Evolutionary conservation across 345 rosid species (phyloP), one percentile per base, ranked within the genome.

Genomic region (Hibiscus mutabilis): DNA sequence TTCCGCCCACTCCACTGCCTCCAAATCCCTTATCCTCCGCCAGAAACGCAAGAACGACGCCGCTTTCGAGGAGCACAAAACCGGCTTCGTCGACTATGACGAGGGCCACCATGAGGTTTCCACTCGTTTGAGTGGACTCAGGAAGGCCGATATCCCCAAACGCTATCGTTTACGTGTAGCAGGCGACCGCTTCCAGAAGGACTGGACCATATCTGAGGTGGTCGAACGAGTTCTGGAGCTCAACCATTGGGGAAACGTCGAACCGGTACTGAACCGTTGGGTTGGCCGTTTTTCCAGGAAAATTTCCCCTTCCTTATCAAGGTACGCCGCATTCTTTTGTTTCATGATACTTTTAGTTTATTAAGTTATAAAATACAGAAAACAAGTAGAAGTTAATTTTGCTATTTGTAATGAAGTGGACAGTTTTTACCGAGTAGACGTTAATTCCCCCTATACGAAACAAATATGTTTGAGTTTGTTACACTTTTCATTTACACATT

Each of bases 121-220:
- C 37, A 84, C 89, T 71, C 88, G 81, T 2, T 76, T 91, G 44
- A 74, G 76, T 68, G 98, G 98, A 51, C 69, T 88, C 75, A 70
- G 86, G 56, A 89, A 89, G 84, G 73, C 80, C 37, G 88, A 93
- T 57, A 80, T 91, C 1, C 85, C 89, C 5, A 84, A 79, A 74
- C 89, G 88, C 9, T 77, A 89, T 77, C 86, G 91, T 40, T 33
- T 89, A 22, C 78, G 84, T 2, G 92, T 87, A 1, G 79, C 80
- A 61, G 82, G 81, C 33, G 88, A 93, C 75, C 82, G 94, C 74
- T 89, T 91, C 83, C 97, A 93, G 84, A 88, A 82, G 82, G 96
- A 93, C 84, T 93, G 93, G 96, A 77, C 77, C 22, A 78, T 93
- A n/a, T 87, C 96, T 24, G 87, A 89, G 62, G 89, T 93, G 8